phyloP scores from a whole-genome alignment of 2,329 filamentous ascomycete genomes.

The Capronia epimyces region DNA sequence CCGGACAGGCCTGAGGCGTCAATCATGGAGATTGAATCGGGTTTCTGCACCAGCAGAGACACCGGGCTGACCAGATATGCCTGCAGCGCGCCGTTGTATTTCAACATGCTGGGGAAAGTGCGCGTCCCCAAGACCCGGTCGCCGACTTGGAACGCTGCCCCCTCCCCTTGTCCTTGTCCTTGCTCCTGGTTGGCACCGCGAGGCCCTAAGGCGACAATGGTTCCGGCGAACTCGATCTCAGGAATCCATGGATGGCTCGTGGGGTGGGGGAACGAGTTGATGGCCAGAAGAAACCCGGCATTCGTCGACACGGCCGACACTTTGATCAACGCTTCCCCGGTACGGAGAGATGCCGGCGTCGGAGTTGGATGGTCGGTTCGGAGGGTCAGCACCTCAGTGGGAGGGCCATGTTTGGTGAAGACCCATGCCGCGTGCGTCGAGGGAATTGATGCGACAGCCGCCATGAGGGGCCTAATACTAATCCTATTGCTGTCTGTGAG shows the following conservation, averaged over 20 bases:
- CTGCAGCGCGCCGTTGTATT: conserved; percentile 11
- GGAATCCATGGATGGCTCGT: conserved; percentile 14
- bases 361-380: conserved; percentile 6
- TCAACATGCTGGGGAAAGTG: neutral
- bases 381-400: conserved; percentile 12
- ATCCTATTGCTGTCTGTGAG: no score
- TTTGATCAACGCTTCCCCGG: conserved; percentile 13
- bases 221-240: conserved; percentile 11
- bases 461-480: no score
- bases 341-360: neutral
- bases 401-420: conserved; percentile 4
- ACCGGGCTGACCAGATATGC: conserved; percentile 8
- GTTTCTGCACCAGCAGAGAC: conserved; percentile 1
- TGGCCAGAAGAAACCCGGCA: neutral
- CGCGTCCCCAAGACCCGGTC: conserved; percentile 11
- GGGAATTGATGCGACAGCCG: no score
- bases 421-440: conserved; percentile 11
- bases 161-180: neutral
- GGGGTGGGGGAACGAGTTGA: conserved; percentile 4
- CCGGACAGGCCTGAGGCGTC: conserved; percentile 9
- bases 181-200: neutral
- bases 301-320: conserved; percentile 7
- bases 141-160: neutral
- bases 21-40: neutral
- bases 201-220: conserved; percentile 4